phyloP scores from a whole-genome alignment of 169 alveolate genomes.

The Pseudocohnilembus persalinus region DNA sequence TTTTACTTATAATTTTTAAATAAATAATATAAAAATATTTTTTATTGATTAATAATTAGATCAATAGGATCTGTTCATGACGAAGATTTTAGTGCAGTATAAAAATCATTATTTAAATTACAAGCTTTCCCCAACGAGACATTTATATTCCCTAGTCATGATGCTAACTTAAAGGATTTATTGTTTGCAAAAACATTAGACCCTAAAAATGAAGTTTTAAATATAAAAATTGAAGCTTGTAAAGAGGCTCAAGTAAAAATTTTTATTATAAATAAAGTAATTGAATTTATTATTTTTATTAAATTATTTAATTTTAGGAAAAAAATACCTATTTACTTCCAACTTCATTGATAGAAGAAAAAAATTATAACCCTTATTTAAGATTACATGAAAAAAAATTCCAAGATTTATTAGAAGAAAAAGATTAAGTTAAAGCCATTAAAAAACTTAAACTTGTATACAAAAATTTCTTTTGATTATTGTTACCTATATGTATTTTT shows the following conservation, averaged over 20 bases:
- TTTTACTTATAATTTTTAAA: not conserved
- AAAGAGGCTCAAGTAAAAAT: slow-evolving; percentile 3
- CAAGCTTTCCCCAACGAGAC: slow-evolving; percentile 47
- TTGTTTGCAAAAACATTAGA: slow-evolving; percentile 45
- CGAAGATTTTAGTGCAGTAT: not conserved
- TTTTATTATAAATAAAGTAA: too few species aligned
- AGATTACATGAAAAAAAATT: slow-evolving; percentile 30
- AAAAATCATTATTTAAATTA: slow-evolving; percentile 25
- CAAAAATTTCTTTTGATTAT: slow-evolving; percentile 18
- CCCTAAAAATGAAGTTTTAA: slow-evolving; percentile 30
- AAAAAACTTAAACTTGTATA: slow-evolving; percentile 26
- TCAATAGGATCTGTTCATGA: slow-evolving; percentile 30
- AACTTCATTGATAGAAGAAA: slow-evolving; percentile 36
- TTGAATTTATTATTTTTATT: too few species aligned
- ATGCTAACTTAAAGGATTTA: slow-evolving; percentile 24
- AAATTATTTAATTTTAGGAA: not conserved
- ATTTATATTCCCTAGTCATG: slow-evolving; percentile 38
- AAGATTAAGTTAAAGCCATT: slow-evolving; percentile 19
- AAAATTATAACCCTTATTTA: slow-evolving; percentile 43
- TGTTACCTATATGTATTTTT: too few species aligned
- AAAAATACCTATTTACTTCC: slow-evolving; percentile 26
- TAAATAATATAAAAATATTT: not conserved
- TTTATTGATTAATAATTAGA: not conserved
- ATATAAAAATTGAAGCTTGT: slow-evolving; percentile 26
- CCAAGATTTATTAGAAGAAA: slow-evolving; percentile 6